Base-by-base conservation (phyloP, 805 yeast species). In the Yamadazyma nakazawae region DNA sequence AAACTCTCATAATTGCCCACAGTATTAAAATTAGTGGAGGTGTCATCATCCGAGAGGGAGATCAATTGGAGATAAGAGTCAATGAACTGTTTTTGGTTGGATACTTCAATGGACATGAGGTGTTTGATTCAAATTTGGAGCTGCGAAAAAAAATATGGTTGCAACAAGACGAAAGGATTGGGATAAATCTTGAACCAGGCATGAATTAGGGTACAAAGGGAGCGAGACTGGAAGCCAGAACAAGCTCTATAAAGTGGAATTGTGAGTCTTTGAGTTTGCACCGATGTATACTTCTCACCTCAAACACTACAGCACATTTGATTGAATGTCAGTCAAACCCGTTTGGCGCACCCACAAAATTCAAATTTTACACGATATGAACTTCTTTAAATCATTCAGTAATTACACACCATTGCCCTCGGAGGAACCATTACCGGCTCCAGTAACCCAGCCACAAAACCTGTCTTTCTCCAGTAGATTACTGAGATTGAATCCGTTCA, bases 31-130 rank as follows among this genome's bases (percentile, higher is more conserved):
- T 51, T 37, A 35, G 62, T 65, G 0, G 66, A 43, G 0, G 70
- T 54, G 0, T 69, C 64, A 35, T 66, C 69, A n/a, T 68, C 60
- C 6, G 76, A 70, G 46, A 80, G 64, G 18, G 67, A 60, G 12
- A 80, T 70, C 49, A 81, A 67, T 47, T 76, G 74, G 35, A 78
- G 58, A 53, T 76, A 78, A 40, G 76, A 78, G 38, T 62, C 58
- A 18, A 74, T 75, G 59, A 81, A 81, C 32, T 72, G 79, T 28
- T 59, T 55, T 51, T 78, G 81, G 32, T 9, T 28, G 32, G 32
- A 28, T 11, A 28, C 32, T 28, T 28, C 10, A 28, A 10, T 28
- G 32, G 32, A 28, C 32, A 28, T 28, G 12, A 13, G 12, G 32
- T 28, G 32, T 12, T 28, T 28, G 24, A 21, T 21, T 21, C 7